Evolutionary conservation across 805 yeast species (phyloP), one percentile per base, ranked within the genome.

Genomic region (Debaryomyces castellii): DNA sequence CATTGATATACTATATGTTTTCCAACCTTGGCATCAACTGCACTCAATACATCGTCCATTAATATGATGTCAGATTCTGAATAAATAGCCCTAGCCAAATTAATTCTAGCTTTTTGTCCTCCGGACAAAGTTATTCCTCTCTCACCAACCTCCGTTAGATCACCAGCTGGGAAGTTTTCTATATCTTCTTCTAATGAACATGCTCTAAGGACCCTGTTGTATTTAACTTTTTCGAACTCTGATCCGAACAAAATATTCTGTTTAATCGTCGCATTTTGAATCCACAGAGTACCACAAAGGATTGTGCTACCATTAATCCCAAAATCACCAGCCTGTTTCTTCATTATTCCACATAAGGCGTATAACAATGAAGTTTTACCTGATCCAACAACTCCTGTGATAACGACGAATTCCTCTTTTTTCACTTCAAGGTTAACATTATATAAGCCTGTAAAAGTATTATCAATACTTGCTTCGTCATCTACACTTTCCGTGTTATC

Each of bases 21-120:
- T n/a, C 92, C 94, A 39, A 87, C 94, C 54, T 86, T 82, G 25
- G 91, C 89, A 63, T 87, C 95, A 2, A 87, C 92, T 3, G 95
- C 94, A 65, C 88, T 81, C 46, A 87, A 70, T 11, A 87, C 89
- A 59, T 87, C 95, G 58, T 87, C 95, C 41, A 87, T 64, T 41
- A 87, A 62, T 36, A 83, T 74, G 18, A 85, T 81, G 55, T 84
- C 88, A n/a, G 77, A 76, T 25, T 81, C 74, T 11, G 82, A 77
- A 56, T 87, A 87, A 2, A 85, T 88, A 2, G 91, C 85, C 57
- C 95, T 75, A 2, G 94, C 95, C 47, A 87, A 66, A 56, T 81
- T 80, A 43, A 87, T 76, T 59, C 95, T 77, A 0, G 94, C 91
- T 67, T 87, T 87, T 60, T 87, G 95, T 40, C 95, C 95, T 44